Evolutionary conservation across 257 asterid genomes (phyloP), one percentile per base, ranked within the genome.

Genomic region (Ophiorrhiza pumila): DNA sequence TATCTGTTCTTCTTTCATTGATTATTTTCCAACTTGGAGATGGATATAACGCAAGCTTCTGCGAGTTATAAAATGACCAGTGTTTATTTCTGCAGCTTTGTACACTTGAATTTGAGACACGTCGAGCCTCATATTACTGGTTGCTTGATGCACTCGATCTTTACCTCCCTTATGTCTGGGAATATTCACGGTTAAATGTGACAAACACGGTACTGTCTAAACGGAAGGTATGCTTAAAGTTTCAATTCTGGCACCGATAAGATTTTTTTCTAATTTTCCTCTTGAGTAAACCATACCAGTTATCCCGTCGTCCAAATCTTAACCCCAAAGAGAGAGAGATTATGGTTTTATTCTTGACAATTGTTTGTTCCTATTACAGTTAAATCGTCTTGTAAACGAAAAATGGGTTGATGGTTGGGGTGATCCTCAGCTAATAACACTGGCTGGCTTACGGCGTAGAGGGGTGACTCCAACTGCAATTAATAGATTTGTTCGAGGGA

Each of bases 111-210:
- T 93, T 91, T 76, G 97, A 93, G 85, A 89, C 97, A 69, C 86
- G 98, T 7, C 96, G 96, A 57, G 98, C 98, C 58, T 91, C 98
- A 65, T 93, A 93, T 85, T 93, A 91, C 84, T 93, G 97, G 97
- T 81, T 93, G 65, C 80, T 93, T 71, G 89, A 93, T 80, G 91
- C 84, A 0, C 85, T 93, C 66, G 75, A 88, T 68, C 89, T 93
- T 80, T 93, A 91, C 83, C 91, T 89, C 73, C 97, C 98, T 63
- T 85, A 85, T 60, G 98, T 93, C 74, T 93, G 97, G 97, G 98
- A 93, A 64, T 93, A 89, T 77, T 89, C 96, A 37, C 89, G 98
- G 72, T 69, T 93, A 82, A 93, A 93, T 74, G 74, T 93, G 67
- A 83, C 92, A 65, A 88, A 91, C 87, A 89, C 95, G 25, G 97